Evolutionary conservation across 768 basidiomycete genomes (phyloP).

Genomic region (Russula sp.): DNA sequence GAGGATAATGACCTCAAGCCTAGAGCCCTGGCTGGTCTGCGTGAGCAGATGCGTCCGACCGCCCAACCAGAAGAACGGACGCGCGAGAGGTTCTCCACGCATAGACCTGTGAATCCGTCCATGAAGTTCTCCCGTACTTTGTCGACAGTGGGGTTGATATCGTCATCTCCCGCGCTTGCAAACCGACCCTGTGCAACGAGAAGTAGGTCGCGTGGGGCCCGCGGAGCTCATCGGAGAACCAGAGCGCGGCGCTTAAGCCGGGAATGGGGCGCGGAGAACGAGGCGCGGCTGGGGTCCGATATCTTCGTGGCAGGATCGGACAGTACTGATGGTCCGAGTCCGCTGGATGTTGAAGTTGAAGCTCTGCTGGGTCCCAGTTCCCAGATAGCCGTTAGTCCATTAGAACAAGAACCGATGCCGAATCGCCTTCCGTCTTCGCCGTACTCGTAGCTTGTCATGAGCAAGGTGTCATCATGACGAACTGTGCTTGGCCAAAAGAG

Average conservation of each 20-base stretch:
- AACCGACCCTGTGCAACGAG: constrained; percentile 30
- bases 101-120: constrained; percentile 37
- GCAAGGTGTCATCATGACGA: constrained; percentile 27
- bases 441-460: constrained; percentile 35
- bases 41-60: constrained; percentile 25
- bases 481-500: constrained; percentile 28
- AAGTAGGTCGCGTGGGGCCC: constrained; percentile 37
- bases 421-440: constrained; percentile 35
- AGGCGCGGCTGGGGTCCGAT: constrained; percentile 21
- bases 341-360: background rate
- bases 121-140: constrained; percentile 21
- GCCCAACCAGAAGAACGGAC: constrained; percentile 32
- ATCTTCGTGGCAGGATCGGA: constrained; percentile 3
- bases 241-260: constrained; percentile 29
- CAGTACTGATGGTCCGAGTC: background rate
- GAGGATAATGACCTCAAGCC: constrained; percentile 32
- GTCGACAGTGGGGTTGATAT: constrained; percentile 30
- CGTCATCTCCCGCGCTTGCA: constrained; percentile 17
- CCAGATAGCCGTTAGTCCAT: constrained; percentile 35
- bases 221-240: constrained; percentile 36
- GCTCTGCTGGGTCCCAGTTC: constrained; percentile 24
- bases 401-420: constrained; percentile 37
- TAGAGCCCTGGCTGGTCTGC: constrained; percentile 32
- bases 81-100: constrained; percentile 33
- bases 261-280: constrained; percentile 31